Conservation (phyloP, 1,284 basidiomycete species). For the Tilletiopsis washingtonensis region DNA sequence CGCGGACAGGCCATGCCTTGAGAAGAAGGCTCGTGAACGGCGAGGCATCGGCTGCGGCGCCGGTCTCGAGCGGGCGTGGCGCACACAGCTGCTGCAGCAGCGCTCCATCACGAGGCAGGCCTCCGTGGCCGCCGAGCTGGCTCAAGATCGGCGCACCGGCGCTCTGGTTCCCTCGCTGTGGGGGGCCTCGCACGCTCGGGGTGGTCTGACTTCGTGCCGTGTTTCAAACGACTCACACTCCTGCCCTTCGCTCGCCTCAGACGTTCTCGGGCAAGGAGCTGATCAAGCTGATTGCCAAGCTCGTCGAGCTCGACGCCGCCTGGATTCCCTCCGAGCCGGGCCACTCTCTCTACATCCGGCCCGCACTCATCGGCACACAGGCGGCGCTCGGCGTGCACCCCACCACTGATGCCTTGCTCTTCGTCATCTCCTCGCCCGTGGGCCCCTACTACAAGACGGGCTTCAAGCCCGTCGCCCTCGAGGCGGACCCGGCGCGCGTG, state of each 20-base stretch:
- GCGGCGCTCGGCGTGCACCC: constrained; percentile 79
- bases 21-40: too few species aligned
- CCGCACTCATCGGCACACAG: constrained; percentile 84
- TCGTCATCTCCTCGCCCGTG: constrained; percentile 82
- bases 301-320: constrained; percentile 74
- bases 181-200: background rate
- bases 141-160: too few species aligned
- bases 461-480: constrained; percentile 88
- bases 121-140: too few species aligned
- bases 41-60: too few species aligned
- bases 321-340: constrained; percentile 89
- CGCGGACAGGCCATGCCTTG: too few species aligned
- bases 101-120: too few species aligned
- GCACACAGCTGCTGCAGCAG: too few species aligned
- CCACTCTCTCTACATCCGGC: constrained; percentile 79
- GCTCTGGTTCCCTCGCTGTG: too few species aligned
- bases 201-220: constrained; percentile 48
- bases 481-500: constrained; percentile 82
- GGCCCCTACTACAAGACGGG: constrained; percentile 83
- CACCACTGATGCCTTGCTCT: constrained; percentile 73
- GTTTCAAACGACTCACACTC: constrained; percentile 60
- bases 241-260: constrained; percentile 3
- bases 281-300: constrained; percentile 76
- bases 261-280: constrained; percentile 74
- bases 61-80: too few species aligned